Conservation (phyloP, 2,329 filamentous ascomycete species). For the Phaeophleospora eucalypticola region DNA sequence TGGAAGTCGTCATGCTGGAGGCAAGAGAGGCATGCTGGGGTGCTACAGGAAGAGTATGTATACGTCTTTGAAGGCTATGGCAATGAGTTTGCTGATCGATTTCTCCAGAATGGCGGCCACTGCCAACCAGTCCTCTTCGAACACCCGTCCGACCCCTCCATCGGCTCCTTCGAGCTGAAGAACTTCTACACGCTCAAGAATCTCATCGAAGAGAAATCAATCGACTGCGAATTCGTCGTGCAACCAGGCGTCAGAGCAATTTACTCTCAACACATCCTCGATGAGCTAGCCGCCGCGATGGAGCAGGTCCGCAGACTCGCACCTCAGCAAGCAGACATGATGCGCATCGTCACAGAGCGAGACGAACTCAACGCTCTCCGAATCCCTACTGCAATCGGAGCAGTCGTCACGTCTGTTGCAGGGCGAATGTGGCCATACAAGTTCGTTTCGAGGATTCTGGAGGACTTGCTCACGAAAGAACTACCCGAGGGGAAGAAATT, state of each 20-base stretch:
- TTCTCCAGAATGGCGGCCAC: constrained; percentile 52
- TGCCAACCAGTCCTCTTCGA: constrained; percentile 69
- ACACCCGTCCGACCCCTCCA: constrained; percentile 47
- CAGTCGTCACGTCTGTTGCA: constrained; percentile 60
- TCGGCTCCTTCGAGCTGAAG: constrained; percentile 67
- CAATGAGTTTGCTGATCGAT: neutral
- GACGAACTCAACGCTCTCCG: constrained; percentile 51
- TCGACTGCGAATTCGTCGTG: constrained; percentile 67
- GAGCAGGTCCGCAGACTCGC: constrained; percentile 46
- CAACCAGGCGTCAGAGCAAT: constrained; percentile 62
- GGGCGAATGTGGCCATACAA: constrained; percentile 81
- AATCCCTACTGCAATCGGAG: constrained; percentile 54
- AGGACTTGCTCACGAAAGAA: constrained; percentile 49
- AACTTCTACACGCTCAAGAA: constrained; percentile 60
- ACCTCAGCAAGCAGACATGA: constrained; percentile 53
- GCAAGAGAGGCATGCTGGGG: constrained; percentile 77
- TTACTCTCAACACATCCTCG: constrained; percentile 54
- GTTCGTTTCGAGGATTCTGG: constrained; percentile 67
- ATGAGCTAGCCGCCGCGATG: constrained; percentile 50
- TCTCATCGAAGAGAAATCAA: constrained; percentile 53
- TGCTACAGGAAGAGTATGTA: constrained; percentile 74
- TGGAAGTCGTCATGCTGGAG: constrained; percentile 67
- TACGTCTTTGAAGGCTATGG: too few relatives aligned
- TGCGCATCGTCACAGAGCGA: constrained; percentile 39
- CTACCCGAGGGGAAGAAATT: constrained; percentile 42